Evolutionary conservation across 257 asterid species (phyloP).

Genomic region (Linaria vulgaris): DNA sequence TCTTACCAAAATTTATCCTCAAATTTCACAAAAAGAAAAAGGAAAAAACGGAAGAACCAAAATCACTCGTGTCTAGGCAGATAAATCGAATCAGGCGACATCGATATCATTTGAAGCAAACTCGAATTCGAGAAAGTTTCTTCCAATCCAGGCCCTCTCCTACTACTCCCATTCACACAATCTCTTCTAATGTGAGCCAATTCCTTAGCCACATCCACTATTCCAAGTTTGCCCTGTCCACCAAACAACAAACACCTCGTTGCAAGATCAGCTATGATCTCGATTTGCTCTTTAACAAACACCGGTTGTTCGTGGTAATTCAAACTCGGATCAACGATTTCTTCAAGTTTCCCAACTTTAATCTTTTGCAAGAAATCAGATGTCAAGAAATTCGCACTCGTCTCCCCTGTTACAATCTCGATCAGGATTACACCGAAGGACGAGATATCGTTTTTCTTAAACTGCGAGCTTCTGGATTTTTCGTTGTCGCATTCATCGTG

Average conservation of each 20-base stretch:
- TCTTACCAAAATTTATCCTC: no score
- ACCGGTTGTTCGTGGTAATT: slow-evolving; percentile 67
- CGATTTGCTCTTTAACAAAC: slow-evolving; percentile 49
- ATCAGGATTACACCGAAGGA: slow-evolving; percentile 51
- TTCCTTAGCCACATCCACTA: slow-evolving; percentile 66
- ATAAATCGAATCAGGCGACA: slow-evolving; percentile 74
- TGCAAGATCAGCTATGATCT: slow-evolving; percentile 59
- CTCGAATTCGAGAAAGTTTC: slow-evolving; percentile 79
- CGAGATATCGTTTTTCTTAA: slow-evolving; percentile 48
- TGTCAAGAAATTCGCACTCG: slow-evolving; percentile 21
- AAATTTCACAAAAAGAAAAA: neutral
- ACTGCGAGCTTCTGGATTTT: slow-evolving; percentile 13
- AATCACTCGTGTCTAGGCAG: slow-evolving; percentile 31
- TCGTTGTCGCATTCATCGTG: neutral
- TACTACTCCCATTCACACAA: slow-evolving; percentile 37
- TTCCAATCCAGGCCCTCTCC: slow-evolving; percentile 42
- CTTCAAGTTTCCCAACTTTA: slow-evolving; percentile 60
- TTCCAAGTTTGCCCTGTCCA: slow-evolving; percentile 52
- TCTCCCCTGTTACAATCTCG: slow-evolving; percentile 56
- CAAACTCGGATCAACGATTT: slow-evolving; percentile 60
- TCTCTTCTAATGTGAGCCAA: slow-evolving; percentile 42
- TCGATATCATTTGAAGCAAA: slow-evolving; percentile 77
- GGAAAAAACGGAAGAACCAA: neutral
- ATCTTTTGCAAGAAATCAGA: slow-evolving; percentile 48
- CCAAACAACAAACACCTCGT: slow-evolving; percentile 68